Evolutionary conservation across 768 basidiomycete species (phyloP).

Genomic region (Hygrocybe punicea): DNA sequence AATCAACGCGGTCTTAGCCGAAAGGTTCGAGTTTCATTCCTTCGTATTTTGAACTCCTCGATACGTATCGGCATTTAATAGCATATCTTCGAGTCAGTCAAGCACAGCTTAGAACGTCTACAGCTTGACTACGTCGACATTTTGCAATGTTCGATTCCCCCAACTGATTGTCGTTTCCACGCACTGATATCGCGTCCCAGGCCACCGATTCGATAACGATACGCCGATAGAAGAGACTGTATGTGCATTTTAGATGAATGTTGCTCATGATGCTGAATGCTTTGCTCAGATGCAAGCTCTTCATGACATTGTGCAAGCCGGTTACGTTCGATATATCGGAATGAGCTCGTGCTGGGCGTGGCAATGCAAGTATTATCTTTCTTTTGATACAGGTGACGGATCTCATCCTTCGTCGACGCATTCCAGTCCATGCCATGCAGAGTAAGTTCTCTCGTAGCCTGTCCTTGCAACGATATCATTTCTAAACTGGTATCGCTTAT

Average conservation of each 20-base stretch:
- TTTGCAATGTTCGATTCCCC: constrained; percentile 42
- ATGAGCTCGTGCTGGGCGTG: constrained; percentile 39
- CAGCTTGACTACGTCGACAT: constrained; percentile 60
- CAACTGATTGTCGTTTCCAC: neutral
- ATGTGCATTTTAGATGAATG: neutral
- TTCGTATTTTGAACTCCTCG: neutral
- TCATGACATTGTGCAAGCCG: constrained; percentile 46
- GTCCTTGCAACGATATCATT: neutral
- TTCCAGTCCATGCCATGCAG: constrained; percentile 16
- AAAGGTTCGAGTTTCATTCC: constrained; percentile 31
- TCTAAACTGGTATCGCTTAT: neutral
- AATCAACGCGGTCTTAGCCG: constrained; percentile 40
- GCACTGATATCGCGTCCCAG: constrained; percentile 5
- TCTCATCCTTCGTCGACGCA: neutral
- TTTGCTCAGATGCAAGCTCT: constrained; percentile 43
- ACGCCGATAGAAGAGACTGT: constrained; percentile 42
- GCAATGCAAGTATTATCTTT: constrained; percentile 18
- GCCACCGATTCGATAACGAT: constrained; percentile 38
- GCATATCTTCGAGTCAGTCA: constrained; percentile 54
- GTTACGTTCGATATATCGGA: constrained; percentile 45
- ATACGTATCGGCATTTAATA: constrained; percentile 18
- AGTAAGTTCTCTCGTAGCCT: constrained; percentile 9
- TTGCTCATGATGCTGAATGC: neutral
- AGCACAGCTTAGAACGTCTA: constrained; percentile 47
- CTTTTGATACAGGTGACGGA: neutral